These are phyloP conservation scores for Parietaria judaica DNA, from an alignment of 306 rosid genomes.

Conservation along the genomic window DNA sequence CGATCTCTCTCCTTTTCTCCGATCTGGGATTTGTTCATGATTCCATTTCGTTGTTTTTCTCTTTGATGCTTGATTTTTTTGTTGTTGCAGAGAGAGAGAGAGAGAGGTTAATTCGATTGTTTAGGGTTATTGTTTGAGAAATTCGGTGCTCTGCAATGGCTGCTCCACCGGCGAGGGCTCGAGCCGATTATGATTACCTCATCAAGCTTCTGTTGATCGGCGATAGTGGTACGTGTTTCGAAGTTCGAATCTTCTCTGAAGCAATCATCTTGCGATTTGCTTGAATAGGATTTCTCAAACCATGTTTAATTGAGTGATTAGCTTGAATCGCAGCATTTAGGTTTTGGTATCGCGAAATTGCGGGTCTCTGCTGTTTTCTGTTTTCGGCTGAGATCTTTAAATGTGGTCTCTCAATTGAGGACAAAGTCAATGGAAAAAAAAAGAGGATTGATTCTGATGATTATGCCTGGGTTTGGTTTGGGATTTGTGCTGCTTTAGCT, in stretches of 20 bases:
- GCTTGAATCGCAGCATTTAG: slow-evolving; percentile 7
- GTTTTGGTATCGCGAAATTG: not conserved
- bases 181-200: slow-evolving; percentile 97
- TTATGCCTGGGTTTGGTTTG: too few relatives aligned
- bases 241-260: slow-evolving; percentile 1
- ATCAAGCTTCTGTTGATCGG: slow-evolving; percentile 93
- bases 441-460: not conserved
- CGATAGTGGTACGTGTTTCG: slow-evolving; percentile 61
- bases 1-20: slow-evolving; percentile 15
- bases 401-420: not conserved
- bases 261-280: not conserved
- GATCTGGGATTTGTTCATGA: slow-evolving; percentile 32
- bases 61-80: not conserved
- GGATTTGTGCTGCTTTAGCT: not conserved
- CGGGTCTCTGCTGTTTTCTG: not conserved
- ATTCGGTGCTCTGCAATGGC: slow-evolving; percentile 45
- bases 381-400: not conserved
- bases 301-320: not conserved
- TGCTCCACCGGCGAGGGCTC: slow-evolving; percentile 98
- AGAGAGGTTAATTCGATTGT: slow-evolving; percentile 1
- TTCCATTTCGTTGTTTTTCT: slow-evolving; percentile 1
- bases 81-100: slow-evolving; percentile 23
- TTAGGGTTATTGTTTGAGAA: slow-evolving; percentile 14
- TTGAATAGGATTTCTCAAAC: slow-evolving; percentile 7
- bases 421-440: too few relatives aligned